Base-by-base conservation (phyloP, 1,284 basidiomycete genomes). In the Tilletia indica region DNA sequence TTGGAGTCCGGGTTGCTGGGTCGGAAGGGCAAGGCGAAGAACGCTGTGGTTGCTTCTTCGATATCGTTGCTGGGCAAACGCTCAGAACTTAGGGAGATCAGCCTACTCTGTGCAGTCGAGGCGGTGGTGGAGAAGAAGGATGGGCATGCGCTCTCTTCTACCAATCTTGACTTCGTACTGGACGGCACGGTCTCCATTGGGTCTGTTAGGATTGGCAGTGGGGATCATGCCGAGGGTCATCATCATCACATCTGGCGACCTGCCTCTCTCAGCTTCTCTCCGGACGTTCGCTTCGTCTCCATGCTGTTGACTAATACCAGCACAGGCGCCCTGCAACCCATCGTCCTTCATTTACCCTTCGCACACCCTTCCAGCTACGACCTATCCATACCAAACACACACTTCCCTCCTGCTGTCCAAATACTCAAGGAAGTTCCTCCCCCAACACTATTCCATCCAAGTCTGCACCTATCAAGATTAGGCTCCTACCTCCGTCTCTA, bases 141-240 rank as follows among this genome's bases (percentile, higher is more conserved):
- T 71, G n/a, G 49, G 47, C 0, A 49, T 66, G 34, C 14, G 73
- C 4, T 56, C 54, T 3, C 64, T 74, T 19, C 67, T 69, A 68
- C 61, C 11, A 48, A 56, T 0, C 63, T 51, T 1, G n/a, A 58
- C 5, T 47, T 77, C 34, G 31, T 77, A 38, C 63, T 77, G 54
- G 74, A 77, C n/a, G 76, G 71, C 19, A 74, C 75, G 47, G 42
- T 63, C 39, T 63, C 66, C 25, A 66, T 75, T 4, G 76, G 74
- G 48, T 58, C 56, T 4, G 56, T 58, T 2, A 1, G 14, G 42
- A 45, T 45, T 45, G 42, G 42, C 1, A 45, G 14, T 45, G 42
- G 25, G 25, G 25, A 31, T 31, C 25, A 31, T 31, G 25, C 25
- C 25, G 25, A 31, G 25, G 19, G 31, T 19, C 8, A 58, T 4